Evolutionary conservation across 352 stramenopile species (phyloP).

Genomic region (Phytophthora syringae): DNA sequence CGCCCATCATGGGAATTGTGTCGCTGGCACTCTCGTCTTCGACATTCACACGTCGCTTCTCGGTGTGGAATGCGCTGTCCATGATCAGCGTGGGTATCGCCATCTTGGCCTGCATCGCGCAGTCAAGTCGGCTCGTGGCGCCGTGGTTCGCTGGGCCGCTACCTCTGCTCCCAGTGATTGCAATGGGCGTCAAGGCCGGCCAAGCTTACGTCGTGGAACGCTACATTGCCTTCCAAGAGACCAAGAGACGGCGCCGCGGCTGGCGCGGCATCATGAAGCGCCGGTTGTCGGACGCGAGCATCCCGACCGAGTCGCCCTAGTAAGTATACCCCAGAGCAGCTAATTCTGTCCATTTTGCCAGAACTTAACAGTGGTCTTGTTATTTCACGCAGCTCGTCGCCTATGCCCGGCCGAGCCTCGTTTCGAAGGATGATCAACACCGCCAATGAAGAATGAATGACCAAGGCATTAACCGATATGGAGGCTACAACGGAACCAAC

Average conservation of each 20-base stretch:
- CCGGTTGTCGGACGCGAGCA: conserved; percentile 76
- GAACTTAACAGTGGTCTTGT: conserved; percentile 15
- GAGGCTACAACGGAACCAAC: conserved; percentile 21
- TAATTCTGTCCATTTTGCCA: neutral
- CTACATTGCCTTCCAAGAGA: conserved; percentile 85
- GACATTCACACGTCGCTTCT: conserved; percentile 72
- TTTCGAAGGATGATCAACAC: conserved; percentile 26
- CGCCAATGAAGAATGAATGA: conserved; percentile 14
- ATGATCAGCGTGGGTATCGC: conserved; percentile 77
- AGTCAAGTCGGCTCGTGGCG: conserved; percentile 74
- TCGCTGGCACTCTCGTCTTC: conserved; percentile 75
- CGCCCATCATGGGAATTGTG: conserved; percentile 78
- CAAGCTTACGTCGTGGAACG: conserved; percentile 75
- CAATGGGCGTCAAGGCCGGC: conserved; percentile 68
- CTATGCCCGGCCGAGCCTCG: conserved; percentile 30
- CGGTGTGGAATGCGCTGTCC: conserved; percentile 84
- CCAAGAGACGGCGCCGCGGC: conserved; percentile 68
- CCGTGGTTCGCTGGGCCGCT: conserved; percentile 83
- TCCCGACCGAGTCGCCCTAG: conserved; percentile 71
- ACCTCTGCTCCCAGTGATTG: conserved; percentile 71
- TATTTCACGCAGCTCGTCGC: conserved; percentile 25
- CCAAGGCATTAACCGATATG: conserved; percentile 28
- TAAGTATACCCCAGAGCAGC: conserved; percentile 28
- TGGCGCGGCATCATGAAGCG: conserved; percentile 88
- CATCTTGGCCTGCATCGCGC: conserved; percentile 64